Evolutionary conservation across 2,329 filamentous ascomycete genomes (phyloP).

Genomic region (Nemania bipapillata): DNA sequence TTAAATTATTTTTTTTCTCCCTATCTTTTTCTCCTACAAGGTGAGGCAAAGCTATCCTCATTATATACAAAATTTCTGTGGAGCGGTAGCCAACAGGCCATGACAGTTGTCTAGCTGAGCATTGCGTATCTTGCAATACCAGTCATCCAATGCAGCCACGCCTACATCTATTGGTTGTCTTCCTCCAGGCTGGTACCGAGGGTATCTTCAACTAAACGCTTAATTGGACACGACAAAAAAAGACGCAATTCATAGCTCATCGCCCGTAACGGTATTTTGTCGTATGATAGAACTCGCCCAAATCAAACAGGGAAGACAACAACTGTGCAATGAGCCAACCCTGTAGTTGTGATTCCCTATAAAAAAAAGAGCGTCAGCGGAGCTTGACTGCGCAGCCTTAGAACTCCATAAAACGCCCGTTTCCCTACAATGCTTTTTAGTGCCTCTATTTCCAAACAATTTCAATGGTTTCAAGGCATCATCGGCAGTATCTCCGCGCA

Average conservation of each 20-base stretch:
- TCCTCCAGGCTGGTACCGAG: conserved; percentile 26
- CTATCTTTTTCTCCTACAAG: neutral
- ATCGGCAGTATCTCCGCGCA: neutral
- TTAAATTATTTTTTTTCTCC: neutral
- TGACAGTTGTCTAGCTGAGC: neutral
- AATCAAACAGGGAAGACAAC: neutral
- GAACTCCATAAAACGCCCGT: neutral
- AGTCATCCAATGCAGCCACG: conserved; percentile 12
- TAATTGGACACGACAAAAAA: conserved; percentile 10
- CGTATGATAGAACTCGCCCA: neutral
- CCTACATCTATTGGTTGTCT: conserved; percentile 18
- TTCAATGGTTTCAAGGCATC: neutral
- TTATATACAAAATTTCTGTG: neutral
- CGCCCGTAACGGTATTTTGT: conserved; percentile 12
- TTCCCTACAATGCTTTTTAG: neutral
- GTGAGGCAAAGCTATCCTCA: neutral
- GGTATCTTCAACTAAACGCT: conserved; percentile 30
- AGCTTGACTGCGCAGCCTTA: neutral
- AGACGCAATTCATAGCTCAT: conserved; percentile 27
- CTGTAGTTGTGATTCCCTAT: neutral
- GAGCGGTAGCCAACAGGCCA: neutral
- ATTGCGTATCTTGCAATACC: neutral
- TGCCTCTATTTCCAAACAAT: neutral
- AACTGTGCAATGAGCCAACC: neutral
- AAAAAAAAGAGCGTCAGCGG: neutral